Base-by-base conservation (phyloP, 495 filamentous ascomycete genomes). In the Trichoderma asperelloides region DNA sequence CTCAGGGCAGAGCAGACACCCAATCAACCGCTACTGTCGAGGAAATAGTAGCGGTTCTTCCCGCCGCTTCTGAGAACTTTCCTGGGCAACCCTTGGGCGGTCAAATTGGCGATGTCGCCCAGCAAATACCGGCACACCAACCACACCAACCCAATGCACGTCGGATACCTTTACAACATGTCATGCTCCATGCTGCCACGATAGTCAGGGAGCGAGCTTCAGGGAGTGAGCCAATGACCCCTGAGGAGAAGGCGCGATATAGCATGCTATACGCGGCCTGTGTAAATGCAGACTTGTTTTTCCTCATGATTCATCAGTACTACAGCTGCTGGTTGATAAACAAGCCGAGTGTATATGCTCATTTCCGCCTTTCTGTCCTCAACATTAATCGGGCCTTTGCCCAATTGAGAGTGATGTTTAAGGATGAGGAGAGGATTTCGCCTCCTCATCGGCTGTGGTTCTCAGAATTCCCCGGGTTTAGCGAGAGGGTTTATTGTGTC, bases 231-330 rank as follows among this genome's bases (percentile, higher is more conserved):
- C 25, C 25, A 23, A 74, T 37, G 69, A 69, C 41, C 60, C 57
- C 2, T 11, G 68, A 85, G 6, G 84, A 86, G 65, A 70, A 69
- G 33, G 83, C 86, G n/a, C 78, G 90, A 62, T 71, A 87, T 30
- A 69, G 75, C 49, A 78, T 91, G 1, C 71, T 93, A 5, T 67
- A 62, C 4, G 76, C 87, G n/a, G 89, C 89, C 0, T 89, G 85
- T 69, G 11, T 63, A 2, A 60, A 74, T 0, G 73, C 80, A 12
- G 90, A 93, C 69, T 65, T 77, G 30, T 83, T 89, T 71, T 93
- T 89, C 71, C 60, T 92, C 63, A 79, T 79, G 13, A 71, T 91
- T 6, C 90, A 93, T 75, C 89, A 91, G 68, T 66, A 90, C 1
- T 91, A 85, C 72, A 89, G 86, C 71, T 70, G 83, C 16, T 83